These are phyloP conservation scores for Fusarium bulbicola DNA, from an alignment of 2,329 filamentous ascomycete genomes.

Conservation along the genomic window DNA sequence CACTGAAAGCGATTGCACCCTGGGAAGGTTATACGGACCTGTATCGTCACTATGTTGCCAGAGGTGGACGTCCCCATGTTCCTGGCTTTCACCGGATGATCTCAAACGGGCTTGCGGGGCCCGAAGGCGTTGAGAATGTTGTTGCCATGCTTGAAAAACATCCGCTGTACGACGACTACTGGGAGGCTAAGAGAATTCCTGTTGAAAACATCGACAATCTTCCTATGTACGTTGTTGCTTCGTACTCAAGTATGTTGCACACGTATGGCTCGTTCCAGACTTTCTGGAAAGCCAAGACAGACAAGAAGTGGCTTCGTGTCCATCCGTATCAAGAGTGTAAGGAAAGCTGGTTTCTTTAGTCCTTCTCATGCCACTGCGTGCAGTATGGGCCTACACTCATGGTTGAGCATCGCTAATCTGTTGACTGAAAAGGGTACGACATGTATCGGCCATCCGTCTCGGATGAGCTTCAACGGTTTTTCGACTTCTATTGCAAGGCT, in stretches of 20 bases:
- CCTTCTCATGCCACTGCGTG: background rate
- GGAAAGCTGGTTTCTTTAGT: fast-evolving
- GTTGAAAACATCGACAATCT: background rate
- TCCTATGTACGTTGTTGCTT: background rate
- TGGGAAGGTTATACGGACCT: conserved; percentile 12
- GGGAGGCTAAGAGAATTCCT: background rate
- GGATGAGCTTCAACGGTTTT: background rate
- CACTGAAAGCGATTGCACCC: conserved; percentile 17
- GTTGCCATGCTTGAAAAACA: background rate
- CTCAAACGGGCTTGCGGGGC: background rate
- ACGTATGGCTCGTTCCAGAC: background rate
- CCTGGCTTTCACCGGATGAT: conserved; percentile 26
- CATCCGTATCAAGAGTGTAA: background rate
- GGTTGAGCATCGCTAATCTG: background rate
- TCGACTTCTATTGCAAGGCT: background rate
- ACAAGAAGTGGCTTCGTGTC: background rate
- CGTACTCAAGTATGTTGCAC: background rate
- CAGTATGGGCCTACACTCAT: no score
- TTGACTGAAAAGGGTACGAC: background rate
- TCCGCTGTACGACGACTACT: background rate
- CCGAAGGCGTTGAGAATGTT: background rate
- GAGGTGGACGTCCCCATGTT: conserved; percentile 35
- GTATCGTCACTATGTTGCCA: conserved; percentile 34
- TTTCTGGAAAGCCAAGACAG: background rate
- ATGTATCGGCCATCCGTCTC: background rate